A percentile compares a stretch with the other conserved stretches of the same genome.
Evolutionary conservation across 805 yeast genomes (phyloP).

Genomic region (Grigorovia humatica): DNA sequence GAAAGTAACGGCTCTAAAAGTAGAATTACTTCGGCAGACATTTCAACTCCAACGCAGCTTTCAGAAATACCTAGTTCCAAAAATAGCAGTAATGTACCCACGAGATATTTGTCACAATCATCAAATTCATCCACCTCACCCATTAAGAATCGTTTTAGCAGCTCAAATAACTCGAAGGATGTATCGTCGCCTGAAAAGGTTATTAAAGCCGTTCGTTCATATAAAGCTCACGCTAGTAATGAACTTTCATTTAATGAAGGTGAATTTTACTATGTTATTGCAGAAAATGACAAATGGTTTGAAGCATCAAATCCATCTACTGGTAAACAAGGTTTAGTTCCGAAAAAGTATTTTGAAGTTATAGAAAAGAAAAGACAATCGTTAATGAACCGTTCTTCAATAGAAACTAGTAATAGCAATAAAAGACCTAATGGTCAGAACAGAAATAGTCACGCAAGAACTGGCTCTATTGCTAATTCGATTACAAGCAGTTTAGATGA

Average conservation of each 20-base stretch:
- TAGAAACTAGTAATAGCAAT: not conserved
- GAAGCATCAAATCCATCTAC: conserved; percentile 83
- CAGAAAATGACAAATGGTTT: conserved; percentile 63
- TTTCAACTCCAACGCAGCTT: conserved; percentile 26
- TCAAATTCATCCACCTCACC: conserved; percentile 4
- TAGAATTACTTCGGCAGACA: conserved; percentile 28
- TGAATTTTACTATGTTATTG: conserved; percentile 78
- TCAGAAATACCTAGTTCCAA: conserved; percentile 11
- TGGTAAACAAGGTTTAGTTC: conserved; percentile 75
- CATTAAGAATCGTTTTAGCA: conserved; percentile 1
- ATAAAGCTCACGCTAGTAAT: conserved; percentile 67
- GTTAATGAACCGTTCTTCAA: conserved; percentile 4
- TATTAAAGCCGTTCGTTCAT: conserved; percentile 70
- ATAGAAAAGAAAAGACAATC: conserved; percentile 49
- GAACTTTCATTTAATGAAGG: conserved; percentile 73
- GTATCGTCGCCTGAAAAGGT: conserved; percentile 54
- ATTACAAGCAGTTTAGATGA: conserved; percentile 1
- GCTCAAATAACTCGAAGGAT: conserved; percentile 9
- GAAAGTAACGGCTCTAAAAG: conserved; percentile 20
- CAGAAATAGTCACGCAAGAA: conserved; percentile 2
- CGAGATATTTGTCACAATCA: conserved; percentile 8
- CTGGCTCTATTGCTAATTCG: conserved; percentile 4
- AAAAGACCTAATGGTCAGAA: not conserved
- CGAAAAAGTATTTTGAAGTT: conserved; percentile 71
- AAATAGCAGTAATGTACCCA: conserved; percentile 20